Evolutionary conservation across 2,329 filamentous ascomycete genomes (phyloP).

Genomic region (Ophiostoma ips): DNA sequence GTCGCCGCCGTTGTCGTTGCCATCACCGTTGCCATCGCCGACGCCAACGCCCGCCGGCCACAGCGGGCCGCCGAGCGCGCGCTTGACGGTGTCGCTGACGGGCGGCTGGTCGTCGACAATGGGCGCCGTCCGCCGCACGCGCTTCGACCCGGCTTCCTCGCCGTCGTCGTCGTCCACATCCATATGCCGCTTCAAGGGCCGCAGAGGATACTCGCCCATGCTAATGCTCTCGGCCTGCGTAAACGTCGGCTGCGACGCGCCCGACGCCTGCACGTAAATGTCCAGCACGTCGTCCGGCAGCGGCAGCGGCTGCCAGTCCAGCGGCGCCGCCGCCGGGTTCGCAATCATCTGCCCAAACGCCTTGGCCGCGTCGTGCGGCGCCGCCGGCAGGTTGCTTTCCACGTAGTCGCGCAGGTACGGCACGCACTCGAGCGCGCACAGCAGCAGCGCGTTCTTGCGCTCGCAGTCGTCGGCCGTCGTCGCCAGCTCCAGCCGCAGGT

Average conservation of each 20-base stretch:
- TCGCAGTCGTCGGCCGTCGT: slow-evolving; percentile 28
- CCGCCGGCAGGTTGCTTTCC: slow-evolving; percentile 19
- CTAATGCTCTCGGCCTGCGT: slow-evolving; percentile 4
- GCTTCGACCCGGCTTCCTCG: slow-evolving; percentile 17
- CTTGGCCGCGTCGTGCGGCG: slow-evolving; percentile 33
- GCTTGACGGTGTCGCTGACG: slow-evolving; percentile 8
- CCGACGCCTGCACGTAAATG: slow-evolving; percentile 25
- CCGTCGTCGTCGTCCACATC: slow-evolving; percentile 6
- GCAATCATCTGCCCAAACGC: slow-evolving; percentile 33
- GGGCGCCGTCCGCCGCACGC: slow-evolving; percentile 17
- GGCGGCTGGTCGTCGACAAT: slow-evolving; percentile 3
- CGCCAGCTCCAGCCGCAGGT: slow-evolving; percentile 28
- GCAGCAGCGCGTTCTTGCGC: slow-evolving; percentile 27
- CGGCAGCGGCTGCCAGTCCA: slow-evolving; percentile 33
- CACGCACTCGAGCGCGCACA: slow-evolving; percentile 27
- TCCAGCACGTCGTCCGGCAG: slow-evolving; percentile 37
- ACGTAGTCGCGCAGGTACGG: slow-evolving; percentile 23
- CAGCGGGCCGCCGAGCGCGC: slow-evolving; percentile 8
- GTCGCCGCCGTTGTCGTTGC: too few relatives aligned
- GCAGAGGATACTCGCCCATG: slow-evolving; percentile 7
- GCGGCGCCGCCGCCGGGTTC: slow-evolving; percentile 21
- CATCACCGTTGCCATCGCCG: too few relatives aligned
- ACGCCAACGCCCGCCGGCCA: neutral
- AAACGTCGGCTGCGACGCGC: slow-evolving; percentile 10
- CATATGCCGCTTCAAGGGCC: slow-evolving; percentile 26